These are phyloP conservation scores for Pseudonitzschia multiseries DNA, from an alignment of 108 stramenopile genomes.

Conservation along the genomic window DNA sequence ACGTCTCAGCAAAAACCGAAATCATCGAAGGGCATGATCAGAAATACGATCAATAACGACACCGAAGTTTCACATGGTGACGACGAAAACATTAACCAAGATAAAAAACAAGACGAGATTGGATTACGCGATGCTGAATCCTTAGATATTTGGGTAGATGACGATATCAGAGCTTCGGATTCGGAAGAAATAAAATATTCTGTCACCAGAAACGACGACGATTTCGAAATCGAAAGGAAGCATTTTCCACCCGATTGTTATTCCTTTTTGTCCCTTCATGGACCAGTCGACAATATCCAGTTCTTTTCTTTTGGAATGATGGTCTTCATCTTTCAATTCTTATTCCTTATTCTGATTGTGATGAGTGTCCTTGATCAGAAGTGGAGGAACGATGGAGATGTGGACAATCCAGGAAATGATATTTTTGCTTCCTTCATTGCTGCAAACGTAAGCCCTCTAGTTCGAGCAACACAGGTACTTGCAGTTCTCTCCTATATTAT, in stretches of 20 bases:
- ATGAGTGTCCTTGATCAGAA: not conserved
- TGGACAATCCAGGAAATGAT: slow-evolving; percentile 1
- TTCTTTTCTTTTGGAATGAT: slow-evolving; percentile 8
- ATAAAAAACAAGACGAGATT: not conserved
- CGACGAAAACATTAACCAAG: not conserved
- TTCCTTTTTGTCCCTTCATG: slow-evolving; percentile 10
- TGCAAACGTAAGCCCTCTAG: not conserved
- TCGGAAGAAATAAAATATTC: too few relatives aligned
- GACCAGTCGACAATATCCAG: not conserved
- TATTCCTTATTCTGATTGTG: not conserved
- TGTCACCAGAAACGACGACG: not conserved
- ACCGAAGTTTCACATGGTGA: not conserved
- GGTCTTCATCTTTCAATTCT: not conserved
- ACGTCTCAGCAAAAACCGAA: not conserved
- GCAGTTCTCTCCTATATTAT: not conserved
- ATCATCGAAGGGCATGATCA: not conserved
- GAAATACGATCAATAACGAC: not conserved
- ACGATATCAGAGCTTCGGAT: too few relatives aligned
- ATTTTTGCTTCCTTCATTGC: not conserved
- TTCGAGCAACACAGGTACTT: not conserved
- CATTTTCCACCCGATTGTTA: not conserved
- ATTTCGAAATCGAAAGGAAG: not conserved
- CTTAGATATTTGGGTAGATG: too few relatives aligned
- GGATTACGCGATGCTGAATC: too few relatives aligned
- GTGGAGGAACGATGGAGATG: not conserved